phyloP scores from a whole-genome alignment of 306 rosid genomes.

The Fagus crenata region DNA sequence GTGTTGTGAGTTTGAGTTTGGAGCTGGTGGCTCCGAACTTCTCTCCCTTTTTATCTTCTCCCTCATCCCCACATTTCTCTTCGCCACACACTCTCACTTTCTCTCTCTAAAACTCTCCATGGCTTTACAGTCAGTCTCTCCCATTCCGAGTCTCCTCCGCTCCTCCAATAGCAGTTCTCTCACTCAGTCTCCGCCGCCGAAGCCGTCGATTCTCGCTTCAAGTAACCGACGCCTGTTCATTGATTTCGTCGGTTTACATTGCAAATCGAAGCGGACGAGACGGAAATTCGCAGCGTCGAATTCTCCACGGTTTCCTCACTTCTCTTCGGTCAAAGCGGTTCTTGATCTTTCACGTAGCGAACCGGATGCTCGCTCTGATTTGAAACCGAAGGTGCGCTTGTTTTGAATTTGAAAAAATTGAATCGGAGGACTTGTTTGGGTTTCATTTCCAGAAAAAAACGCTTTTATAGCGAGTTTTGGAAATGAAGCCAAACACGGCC shows the following conservation, averaged over 20 bases:
- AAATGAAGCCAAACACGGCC: background rate
- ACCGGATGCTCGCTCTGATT: conserved; percentile 36
- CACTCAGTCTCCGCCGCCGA: conserved; percentile 31
- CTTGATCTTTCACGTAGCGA: conserved; percentile 43
- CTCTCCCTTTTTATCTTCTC: conserved; percentile 54
- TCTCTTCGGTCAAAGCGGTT: conserved; percentile 47
- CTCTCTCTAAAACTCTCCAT: conserved; percentile 34
- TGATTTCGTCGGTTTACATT: conserved; percentile 53
- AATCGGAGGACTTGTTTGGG: background rate
- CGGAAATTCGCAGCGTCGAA: conserved; percentile 38
- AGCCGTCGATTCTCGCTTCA: conserved; percentile 35
- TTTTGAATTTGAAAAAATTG: background rate
- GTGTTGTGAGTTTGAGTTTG: conserved; percentile 32
- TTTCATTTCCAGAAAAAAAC: background rate
- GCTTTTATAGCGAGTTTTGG: background rate
- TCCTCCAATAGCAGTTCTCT: conserved; percentile 33
- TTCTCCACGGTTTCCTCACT: conserved; percentile 32
- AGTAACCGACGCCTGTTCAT: conserved; percentile 41
- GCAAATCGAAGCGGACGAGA: conserved; percentile 46
- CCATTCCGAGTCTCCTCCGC: conserved; percentile 47
- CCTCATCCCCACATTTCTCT: conserved; percentile 25
- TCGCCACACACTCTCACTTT: conserved; percentile 22
- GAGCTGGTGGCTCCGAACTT: conserved; percentile 44
- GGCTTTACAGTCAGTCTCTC: conserved; percentile 68
- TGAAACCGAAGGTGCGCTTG: conserved; percentile 52